Base-by-base conservation (phyloP, 139 green algal genomes). In the Coelastrella sp. region DNA sequence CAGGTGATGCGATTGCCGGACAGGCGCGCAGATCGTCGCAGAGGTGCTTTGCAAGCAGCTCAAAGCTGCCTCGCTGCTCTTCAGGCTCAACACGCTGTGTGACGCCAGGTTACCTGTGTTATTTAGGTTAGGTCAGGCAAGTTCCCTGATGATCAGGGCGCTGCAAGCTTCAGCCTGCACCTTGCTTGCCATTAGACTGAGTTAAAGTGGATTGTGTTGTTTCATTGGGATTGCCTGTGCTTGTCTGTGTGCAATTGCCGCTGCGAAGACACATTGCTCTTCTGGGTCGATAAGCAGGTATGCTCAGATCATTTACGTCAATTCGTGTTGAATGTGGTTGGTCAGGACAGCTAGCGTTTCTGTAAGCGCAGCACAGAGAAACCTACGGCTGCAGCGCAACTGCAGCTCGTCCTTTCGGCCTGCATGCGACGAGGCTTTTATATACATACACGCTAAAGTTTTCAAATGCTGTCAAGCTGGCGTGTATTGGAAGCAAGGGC, bases 331-430 rank as follows among this genome's bases (percentile, higher is more conserved):
- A 71, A 19, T 71, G 11, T 71, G 61, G 61, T 71, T 71, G 11
- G 0, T 13, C 61, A 19, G 61, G 61, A 19, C 61, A 71, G 11
- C 1, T 13, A 19, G 61, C 61, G 61, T 71, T 13, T 71, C 8
- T 71, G 32, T 47, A 47, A 47, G 32, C 32, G 32, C 61, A 71
- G 8, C 10, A 19, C 11, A 13, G 61, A 13, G 14, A 23, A 76
- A 76, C 68, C 68, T 76, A 76, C 68, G 68, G 68, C 68, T 76
- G 68, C 68, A 76, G 68, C 68, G 68, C 68, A 23, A 76, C 17
- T 76, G 68, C 17, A 76, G 68, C 68, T 5, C 22, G 68, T 76
- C 7, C 16, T 23, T 6, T 76, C 32, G 17, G 14, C 5, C 17
- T 10, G 68, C 68, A 22, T 22, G 68, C 11, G 11, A 71, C 11